A percentile compares a stretch with the other conserved stretches of the same genome.
Conservation (phyloP, 202 grass and related monocot genomes). For the Sporobolus alterniflorus region DNA sequence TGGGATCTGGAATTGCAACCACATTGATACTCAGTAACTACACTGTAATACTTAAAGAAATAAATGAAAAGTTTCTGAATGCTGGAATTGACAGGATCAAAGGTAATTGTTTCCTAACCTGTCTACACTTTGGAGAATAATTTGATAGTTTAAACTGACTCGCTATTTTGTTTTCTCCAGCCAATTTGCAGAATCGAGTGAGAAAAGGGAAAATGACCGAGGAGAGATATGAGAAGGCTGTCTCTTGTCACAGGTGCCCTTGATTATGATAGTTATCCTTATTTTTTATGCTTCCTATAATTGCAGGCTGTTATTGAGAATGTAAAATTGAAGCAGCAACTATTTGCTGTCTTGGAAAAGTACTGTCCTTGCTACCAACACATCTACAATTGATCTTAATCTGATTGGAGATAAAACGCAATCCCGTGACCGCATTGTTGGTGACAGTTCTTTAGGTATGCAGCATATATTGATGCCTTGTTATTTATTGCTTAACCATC, state of each 20-base stretch:
- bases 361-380: conserved; percentile 86
- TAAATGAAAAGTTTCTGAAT: conserved; percentile 70
- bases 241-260: conserved; percentile 81
- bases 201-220: conserved; percentile 84
- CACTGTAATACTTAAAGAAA: conserved; percentile 89
- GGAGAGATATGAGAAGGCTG: conserved; percentile 72
- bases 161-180: conserved; percentile 51
- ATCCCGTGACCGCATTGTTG: conserved; percentile 75
- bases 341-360: conserved; percentile 82
- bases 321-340: conserved; percentile 84
- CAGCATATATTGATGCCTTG: conserved; percentile 1
- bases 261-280: conserved; percentile 60
- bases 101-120: conserved; percentile 42
- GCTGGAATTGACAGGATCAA: conserved; percentile 77
- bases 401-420: conserved; percentile 83
- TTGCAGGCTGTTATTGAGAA: conserved; percentile 85
- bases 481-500: not conserved
- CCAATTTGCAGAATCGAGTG: conserved; percentile 78
- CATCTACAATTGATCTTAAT: conserved; percentile 90
- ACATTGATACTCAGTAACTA: conserved; percentile 82
- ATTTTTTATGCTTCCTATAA: conserved; percentile 30
- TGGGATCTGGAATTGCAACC: conserved; percentile 95
- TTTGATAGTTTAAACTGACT: conserved; percentile 3
- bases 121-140: not conserved
- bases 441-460: conserved; percentile 93